A percentile compares a stretch with the other conserved stretches of the same genome.
Conservation (phyloP, 192 early-diverging fungal species). For the Spinellus fusiger region DNA sequence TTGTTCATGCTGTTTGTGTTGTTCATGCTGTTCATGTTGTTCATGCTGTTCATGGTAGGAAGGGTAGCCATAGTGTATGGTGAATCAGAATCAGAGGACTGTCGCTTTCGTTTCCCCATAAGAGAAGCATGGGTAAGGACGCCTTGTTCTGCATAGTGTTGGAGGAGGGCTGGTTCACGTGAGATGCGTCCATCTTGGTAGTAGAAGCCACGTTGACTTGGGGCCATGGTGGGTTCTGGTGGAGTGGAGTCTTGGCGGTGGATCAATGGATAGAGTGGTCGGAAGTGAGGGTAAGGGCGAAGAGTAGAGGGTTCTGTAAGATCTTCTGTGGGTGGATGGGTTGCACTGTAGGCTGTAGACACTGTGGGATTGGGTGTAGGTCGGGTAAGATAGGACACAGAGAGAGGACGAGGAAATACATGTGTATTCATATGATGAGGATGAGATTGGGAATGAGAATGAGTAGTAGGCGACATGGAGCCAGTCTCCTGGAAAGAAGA, state of each 20-base stretch:
- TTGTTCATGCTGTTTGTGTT: too few species aligned
- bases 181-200: slow-evolving; percentile 26
- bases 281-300: slow-evolving; percentile 10
- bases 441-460: not conserved
- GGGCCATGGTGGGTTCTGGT: slow-evolving; percentile 17
- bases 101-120: slow-evolving; percentile 26
- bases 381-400: slow-evolving; percentile 9
- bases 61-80: too few species aligned
- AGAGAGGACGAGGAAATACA: not conserved
- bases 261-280: not conserved
- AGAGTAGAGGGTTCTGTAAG: slow-evolving; percentile 3
- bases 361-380: not conserved
- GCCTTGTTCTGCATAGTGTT: slow-evolving; percentile 29
- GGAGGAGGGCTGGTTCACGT: slow-evolving; percentile 25
- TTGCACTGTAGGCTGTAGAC: not conserved
- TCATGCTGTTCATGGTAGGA: too few species aligned
- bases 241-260: not conserved
- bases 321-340: not conserved
- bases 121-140: slow-evolving; percentile 26
- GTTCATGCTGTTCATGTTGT: too few species aligned
- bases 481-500: not conserved
- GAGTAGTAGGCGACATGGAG: not conserved
- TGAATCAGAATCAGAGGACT: slow-evolving; percentile 14
- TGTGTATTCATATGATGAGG: not conserved
- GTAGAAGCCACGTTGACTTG: slow-evolving; percentile 30